These are phyloP conservation scores for Boletus reticuloceps DNA, from an alignment of 768 basidiomycete species.

Conservation along the genomic window DNA sequence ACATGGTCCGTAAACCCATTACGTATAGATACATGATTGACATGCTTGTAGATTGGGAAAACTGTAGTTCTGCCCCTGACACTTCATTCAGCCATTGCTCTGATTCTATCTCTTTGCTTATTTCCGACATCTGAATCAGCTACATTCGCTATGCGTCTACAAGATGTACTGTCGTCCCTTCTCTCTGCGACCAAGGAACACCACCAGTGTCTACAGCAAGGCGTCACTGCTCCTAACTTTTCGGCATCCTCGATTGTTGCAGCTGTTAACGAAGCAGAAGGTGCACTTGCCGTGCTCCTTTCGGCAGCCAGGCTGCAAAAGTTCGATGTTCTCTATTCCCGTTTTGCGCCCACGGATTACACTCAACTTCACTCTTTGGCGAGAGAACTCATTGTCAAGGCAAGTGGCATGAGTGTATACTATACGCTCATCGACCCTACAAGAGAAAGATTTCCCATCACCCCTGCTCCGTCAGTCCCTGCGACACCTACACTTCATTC, in stretches of 20 bases:
- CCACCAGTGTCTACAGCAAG: conserved; percentile 40
- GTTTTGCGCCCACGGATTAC: conserved; percentile 60
- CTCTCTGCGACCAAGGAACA: conserved; percentile 45
- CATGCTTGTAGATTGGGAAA: conserved; percentile 44
- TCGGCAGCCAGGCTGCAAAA: conserved; percentile 51
- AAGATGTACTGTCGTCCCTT: conserved; percentile 48
- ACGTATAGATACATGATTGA: neutral
- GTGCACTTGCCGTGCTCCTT: conserved; percentile 47
- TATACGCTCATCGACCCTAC: conserved; percentile 63
- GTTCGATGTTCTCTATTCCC: conserved; percentile 57
- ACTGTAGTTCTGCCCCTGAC: conserved; percentile 53
- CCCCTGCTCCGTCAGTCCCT: conserved; percentile 38
- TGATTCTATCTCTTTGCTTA: conserved; percentile 49
- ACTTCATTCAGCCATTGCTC: conserved; percentile 55
- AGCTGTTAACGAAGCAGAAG: conserved; percentile 41
- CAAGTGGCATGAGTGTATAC: conserved; percentile 60
- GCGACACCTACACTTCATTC: conserved; percentile 35
- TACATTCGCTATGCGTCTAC: conserved; percentile 50
- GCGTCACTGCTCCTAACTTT: conserved; percentile 36
- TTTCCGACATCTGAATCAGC: conserved; percentile 66
- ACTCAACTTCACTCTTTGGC: conserved; percentile 46
- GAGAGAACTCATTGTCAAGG: conserved; percentile 52
- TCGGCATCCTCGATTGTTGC: conserved; percentile 32
- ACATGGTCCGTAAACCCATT: conserved; percentile 36
- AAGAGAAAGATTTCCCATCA: conserved; percentile 52